Evolutionary conservation across 2,329 filamentous ascomycete species (phyloP).

Genomic region (Leptosphaerulina australis): DNA sequence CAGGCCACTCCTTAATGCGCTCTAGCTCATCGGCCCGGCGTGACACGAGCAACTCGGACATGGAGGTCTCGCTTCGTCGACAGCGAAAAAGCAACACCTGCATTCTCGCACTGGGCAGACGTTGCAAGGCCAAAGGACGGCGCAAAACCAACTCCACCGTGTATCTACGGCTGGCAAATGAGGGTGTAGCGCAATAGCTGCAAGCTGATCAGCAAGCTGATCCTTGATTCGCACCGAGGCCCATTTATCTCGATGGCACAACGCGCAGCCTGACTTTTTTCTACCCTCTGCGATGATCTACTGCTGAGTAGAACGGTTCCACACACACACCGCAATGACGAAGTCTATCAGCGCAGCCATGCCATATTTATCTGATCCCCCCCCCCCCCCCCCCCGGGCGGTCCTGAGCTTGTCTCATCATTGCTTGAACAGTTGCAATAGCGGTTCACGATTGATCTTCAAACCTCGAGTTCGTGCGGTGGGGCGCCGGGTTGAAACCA

Average conservation of each 20-base stretch:
- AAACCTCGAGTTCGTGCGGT: background rate
- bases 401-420: conserved; percentile 2
- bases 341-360: too few species aligned
- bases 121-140: conserved; percentile 5
- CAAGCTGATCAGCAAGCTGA: conserved; percentile 3
- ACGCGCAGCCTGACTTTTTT: background rate
- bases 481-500: background rate
- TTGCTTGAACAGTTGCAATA: background rate
- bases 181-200: conserved; percentile 1
- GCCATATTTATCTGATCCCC: too few species aligned
- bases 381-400: too few species aligned
- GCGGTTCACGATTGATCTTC: conserved; percentile 4
- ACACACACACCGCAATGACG: too few species aligned
- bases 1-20: conserved; percentile 20
- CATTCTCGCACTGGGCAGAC: conserved; percentile 9
- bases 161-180: background rate
- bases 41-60: conserved; percentile 18
- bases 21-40: conserved; percentile 38
- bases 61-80: conserved; percentile 12
- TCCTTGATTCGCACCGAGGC: background rate
- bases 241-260: conserved; percentile 1
- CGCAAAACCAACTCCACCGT: background rate
- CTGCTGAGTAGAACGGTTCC: too few species aligned
- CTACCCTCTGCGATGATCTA: background rate
- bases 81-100: conserved; percentile 14